These are phyloP conservation scores for Angomonas deanei DNA, from an alignment of 208 protist genomes.

Conservation along the genomic window DNA sequence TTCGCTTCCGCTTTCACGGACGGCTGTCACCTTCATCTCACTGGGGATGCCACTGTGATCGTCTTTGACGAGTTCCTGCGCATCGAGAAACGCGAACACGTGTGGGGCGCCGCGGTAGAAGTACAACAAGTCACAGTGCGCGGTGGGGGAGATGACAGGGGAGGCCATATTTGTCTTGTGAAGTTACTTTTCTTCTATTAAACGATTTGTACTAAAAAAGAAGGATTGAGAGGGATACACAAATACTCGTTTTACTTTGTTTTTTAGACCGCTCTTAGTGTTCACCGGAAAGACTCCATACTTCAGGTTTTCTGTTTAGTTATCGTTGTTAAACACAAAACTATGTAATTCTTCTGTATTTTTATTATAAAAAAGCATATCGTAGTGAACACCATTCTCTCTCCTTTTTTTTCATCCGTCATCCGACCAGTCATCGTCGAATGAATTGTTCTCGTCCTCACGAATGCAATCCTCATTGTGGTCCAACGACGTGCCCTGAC, in stretches of 20 bases:
- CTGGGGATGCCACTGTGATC: not conserved
- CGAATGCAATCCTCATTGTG: too few relatives aligned
- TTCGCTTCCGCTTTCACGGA: too few relatives aligned
- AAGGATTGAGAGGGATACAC: not conserved
- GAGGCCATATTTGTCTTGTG: not conserved
- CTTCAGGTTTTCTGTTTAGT: not conserved
- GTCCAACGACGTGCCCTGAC: too few relatives aligned
- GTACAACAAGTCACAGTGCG: slow-evolving; percentile 1
- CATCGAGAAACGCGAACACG: not conserved
- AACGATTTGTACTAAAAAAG: not conserved
- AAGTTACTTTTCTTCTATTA: not conserved
- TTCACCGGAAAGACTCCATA: not conserved
- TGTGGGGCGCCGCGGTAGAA: not conserved
- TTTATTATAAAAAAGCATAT: too few relatives aligned
- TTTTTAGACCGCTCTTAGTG: too few relatives aligned
- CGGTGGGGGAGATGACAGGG: not conserved
- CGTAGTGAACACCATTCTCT: not conserved
- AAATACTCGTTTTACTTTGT: too few relatives aligned
- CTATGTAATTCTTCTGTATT: too few relatives aligned
- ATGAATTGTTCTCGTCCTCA: not conserved
- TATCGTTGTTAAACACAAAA: not conserved
- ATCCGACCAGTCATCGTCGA: not conserved
- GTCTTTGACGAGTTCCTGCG: not conserved
- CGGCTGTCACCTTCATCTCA: too few relatives aligned
- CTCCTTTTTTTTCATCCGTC: not conserved